These are phyloP conservation scores for Amanita phalloides DNA, from an alignment of 768 basidiomycete species.

Conservation along the genomic window DNA sequence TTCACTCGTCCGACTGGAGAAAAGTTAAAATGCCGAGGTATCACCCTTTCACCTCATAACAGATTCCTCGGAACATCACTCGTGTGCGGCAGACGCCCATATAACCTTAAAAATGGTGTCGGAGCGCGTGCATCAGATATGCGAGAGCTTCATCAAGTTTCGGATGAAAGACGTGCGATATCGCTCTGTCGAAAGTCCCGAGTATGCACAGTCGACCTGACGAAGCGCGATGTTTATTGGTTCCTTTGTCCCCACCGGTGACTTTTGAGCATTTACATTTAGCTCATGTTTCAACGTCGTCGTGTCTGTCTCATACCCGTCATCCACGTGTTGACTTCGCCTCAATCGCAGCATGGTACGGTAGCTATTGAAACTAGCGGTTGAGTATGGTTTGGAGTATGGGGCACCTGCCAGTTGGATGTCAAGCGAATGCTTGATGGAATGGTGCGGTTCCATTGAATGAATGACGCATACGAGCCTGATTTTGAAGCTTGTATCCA, in stretches of 20 bases:
- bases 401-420: too few relatives aligned
- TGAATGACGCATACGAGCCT: too few relatives aligned
- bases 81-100: background rate
- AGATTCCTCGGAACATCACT: background rate
- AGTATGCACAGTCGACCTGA: background rate
- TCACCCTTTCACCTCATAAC: background rate
- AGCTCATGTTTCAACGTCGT: too few relatives aligned
- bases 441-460: too few relatives aligned
- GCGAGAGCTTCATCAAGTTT: slow-evolving; percentile 1
- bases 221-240: too few relatives aligned
- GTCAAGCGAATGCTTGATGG: too few relatives aligned
- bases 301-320: too few relatives aligned
- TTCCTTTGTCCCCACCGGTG: background rate
- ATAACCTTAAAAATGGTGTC: background rate
- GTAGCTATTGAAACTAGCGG: too few relatives aligned
- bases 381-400: too few relatives aligned
- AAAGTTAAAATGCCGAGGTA: background rate
- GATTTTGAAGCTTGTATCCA: too few relatives aligned
- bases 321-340: too few relatives aligned
- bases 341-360: too few relatives aligned
- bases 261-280: background rate
- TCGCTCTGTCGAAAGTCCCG: background rate
- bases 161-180: background rate
- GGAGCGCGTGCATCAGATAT: slow-evolving; percentile 3
- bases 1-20: background rate